Evolutionary conservation across 2,329 filamentous ascomycete species (phyloP), one percentile per base, ranked within the genome.

Genomic region (Pseudocercospora macadamiae): DNA sequence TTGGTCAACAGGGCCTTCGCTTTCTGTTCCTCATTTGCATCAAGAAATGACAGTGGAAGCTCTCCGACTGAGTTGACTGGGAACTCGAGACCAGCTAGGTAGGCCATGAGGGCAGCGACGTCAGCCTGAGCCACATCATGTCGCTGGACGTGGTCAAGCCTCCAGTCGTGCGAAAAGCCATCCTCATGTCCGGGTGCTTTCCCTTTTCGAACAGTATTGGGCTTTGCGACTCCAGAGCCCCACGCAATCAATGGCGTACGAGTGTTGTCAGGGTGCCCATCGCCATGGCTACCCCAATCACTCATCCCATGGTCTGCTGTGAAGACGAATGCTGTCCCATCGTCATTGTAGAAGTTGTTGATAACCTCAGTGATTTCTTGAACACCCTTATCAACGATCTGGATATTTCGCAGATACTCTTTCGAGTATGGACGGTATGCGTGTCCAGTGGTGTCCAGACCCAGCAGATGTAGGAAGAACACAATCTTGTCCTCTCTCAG

Each of bases 261-360:
- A 2, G 95, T 99, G 70, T 97, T 99, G 74, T 99, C 90, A 0
- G 95, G 95, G 75, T 99, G 93, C 6, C 95, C 95, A 74, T 99
- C 95, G 34, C 96, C 96, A 73, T 99, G 96, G 68, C 93, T 97
- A n/a, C 96, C 95, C 88, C 90, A 97, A 75, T 99, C 95, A 71
- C 91, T 97, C 95, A 99, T 99, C 16, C 95, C 95, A 74, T 99
- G 95, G 71, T 99, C 95, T 6, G 95, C 95, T 1, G 96, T 99
- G 72, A 99, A 99, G 14, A 99, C 86, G 73, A 93, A 99, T 0
- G 96, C 91, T 0, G 95, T 97, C 74, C 95, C 88, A 55, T 85
- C 89, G 64, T 86, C 85, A 67, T 78, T 82, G 69, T 97, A 99
- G 72, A 97, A 99, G 10, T 89, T 84, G 32, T 96, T 86, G 51